Percentiles rank a stretch among this genome's conserved stretches.
phyloP scores from a whole-genome alignment of 169 alveolate species.

The Toxoplasma gondii region DNA sequence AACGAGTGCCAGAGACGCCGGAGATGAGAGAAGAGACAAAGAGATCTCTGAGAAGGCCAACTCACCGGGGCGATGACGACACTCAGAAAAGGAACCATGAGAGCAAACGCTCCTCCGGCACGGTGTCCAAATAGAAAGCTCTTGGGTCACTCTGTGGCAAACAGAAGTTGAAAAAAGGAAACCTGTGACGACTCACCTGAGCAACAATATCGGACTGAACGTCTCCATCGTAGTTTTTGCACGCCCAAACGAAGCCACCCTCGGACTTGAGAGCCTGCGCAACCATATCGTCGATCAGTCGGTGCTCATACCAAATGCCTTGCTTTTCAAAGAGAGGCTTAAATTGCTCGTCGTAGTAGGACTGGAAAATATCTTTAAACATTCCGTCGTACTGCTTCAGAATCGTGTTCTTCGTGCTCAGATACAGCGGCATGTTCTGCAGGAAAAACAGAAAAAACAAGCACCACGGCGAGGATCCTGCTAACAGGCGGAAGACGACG shows the following conservation, averaged over 20 bases:
- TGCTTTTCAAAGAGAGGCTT: slow-evolving; percentile 82
- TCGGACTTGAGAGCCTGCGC: slow-evolving; percentile 93
- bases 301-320: slow-evolving; percentile 91
- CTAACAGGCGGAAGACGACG: neutral
- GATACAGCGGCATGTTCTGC: slow-evolving; percentile 88
- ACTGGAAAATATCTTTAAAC: slow-evolving; percentile 93
- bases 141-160: too few relatives aligned
- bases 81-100: too few relatives aligned
- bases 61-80: too few relatives aligned
- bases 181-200: slow-evolving; percentile 71
- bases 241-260: slow-evolving; percentile 99
- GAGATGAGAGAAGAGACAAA: too few relatives aligned
- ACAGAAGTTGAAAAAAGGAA: too few relatives aligned
- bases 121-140: too few relatives aligned
- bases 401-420: slow-evolving; percentile 94
- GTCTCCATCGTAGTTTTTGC: slow-evolving; percentile 98
- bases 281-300: slow-evolving; percentile 98
- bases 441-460: neutral
- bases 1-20: too few relatives aligned
- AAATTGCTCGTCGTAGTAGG: slow-evolving; percentile 87
- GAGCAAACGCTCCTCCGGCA: too few relatives aligned
- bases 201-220: slow-evolving; percentile 96
- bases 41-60: too few relatives aligned
- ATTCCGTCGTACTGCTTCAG: slow-evolving; percentile 94
- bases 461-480: neutral